Conservation (phyloP, 2,329 filamentous ascomycete genomes). For the Achaetomium macrosporum region DNA sequence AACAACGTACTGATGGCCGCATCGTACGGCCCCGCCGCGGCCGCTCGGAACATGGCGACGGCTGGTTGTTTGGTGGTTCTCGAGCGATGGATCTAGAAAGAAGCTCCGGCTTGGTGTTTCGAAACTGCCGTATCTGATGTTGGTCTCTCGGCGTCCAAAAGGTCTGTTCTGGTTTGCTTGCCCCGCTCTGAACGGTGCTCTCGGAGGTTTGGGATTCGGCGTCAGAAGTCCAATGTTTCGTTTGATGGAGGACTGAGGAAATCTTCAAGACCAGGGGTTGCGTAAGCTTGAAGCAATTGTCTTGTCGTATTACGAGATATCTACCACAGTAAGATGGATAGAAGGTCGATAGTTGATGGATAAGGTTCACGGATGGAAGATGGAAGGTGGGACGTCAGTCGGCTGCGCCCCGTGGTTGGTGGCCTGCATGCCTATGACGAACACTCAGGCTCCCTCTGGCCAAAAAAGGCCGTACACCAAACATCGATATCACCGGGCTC, state of each 20-base stretch:
- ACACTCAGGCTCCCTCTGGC: neutral
- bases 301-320: neutral
- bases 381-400: conserved; percentile 9
- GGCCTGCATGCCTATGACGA: conserved; percentile 6
- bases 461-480: no score
- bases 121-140: neutral
- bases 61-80: neutral
- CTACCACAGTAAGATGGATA: neutral
- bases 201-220: neutral
- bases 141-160: neutral
- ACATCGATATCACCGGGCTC: no score
- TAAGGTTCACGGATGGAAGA: neutral
- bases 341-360: neutral
- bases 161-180: neutral
- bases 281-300: conserved; percentile 2
- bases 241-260: neutral
- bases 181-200: conserved; percentile 1
- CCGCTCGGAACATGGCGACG: conserved; percentile 52
- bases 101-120: neutral
- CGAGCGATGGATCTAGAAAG: neutral
- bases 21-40: conserved; percentile 53
- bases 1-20: conserved; percentile 50
- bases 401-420: conserved; percentile 21
- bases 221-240: neutral
- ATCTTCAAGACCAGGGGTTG: neutral